Percentiles rank a stretch among this genome's conserved stretches.
These are phyloP conservation scores for Fusarium sp. DNA, from an alignment of 2,329 filamentous ascomycete species.

Conservation along the genomic window DNA sequence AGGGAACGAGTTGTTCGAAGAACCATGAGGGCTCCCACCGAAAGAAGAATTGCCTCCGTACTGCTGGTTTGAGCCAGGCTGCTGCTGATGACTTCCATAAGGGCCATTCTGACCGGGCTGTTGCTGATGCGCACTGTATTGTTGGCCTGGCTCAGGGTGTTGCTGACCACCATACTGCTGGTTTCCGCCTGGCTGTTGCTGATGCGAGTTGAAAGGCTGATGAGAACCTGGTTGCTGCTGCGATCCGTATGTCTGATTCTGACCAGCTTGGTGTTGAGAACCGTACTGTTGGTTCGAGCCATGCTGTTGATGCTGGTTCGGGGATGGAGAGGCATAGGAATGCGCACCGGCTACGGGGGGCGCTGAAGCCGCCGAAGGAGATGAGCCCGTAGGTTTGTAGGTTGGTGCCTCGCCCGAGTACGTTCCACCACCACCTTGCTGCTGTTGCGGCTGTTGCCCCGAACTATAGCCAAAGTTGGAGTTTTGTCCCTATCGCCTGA, in stretches of 20 bases:
- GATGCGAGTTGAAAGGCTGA: conserved; percentile 22
- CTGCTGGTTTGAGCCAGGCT: conserved; percentile 32
- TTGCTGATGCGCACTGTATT: conserved; percentile 36
- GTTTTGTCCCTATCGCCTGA: conserved; percentile 56
- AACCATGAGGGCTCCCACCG: conserved; percentile 35
- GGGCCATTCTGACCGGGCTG: conserved; percentile 15
- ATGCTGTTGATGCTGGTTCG: conserved; percentile 43
- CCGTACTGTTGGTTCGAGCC: conserved; percentile 7
- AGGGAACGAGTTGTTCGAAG: conserved; percentile 40
- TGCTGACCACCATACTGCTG: conserved; percentile 39
- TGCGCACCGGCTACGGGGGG: conserved; percentile 41
- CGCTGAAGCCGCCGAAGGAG: conserved; percentile 41
- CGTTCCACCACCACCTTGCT: conserved; percentile 10
- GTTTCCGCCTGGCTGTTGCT: conserved; percentile 38
- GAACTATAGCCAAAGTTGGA: conserved; percentile 66
- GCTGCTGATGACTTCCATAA: conserved; percentile 26
- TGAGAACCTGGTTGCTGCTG: conserved; percentile 34
- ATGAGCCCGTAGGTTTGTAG: conserved; percentile 49
- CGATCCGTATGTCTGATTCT: conserved; percentile 10
- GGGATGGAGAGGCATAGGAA: conserved; percentile 40
- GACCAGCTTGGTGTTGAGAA: conserved; percentile 16
- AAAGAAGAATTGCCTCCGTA: conserved; percentile 32
- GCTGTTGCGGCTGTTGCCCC: conserved; percentile 51
- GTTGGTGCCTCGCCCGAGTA: conserved; percentile 71
- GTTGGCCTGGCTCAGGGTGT: conserved; percentile 14